Conservation (phyloP, 78 protist species). For the Creolimax fragrantissima region DNA sequence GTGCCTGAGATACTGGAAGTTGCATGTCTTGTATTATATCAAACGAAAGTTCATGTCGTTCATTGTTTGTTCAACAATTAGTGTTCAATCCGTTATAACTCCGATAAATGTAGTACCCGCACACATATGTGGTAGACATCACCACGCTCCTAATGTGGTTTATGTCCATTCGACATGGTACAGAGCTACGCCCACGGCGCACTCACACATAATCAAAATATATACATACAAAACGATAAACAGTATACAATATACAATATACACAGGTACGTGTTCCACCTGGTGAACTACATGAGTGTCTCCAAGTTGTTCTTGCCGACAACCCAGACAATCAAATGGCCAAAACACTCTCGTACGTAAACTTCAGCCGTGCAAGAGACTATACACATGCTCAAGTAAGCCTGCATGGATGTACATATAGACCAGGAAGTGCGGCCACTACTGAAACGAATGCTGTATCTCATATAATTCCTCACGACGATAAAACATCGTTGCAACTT, state of each 20-base stretch:
- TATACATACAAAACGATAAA: too few relatives aligned
- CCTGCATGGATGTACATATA: not conserved
- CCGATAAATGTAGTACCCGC: not conserved
- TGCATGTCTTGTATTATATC: too few relatives aligned
- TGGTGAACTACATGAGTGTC: not conserved
- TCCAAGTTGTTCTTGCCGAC: not conserved
- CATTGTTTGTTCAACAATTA: not conserved
- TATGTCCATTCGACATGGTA: too few relatives aligned
- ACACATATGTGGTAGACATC: too few relatives aligned
- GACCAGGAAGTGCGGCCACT: too few relatives aligned
- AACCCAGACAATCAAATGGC: not conserved
- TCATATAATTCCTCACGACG: not conserved
- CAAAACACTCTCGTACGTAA: not conserved
- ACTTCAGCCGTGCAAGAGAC: not conserved
- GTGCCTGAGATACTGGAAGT: too few relatives aligned
- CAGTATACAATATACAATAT: too few relatives aligned
- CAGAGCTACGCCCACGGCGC: too few relatives aligned
- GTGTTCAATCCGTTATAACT: not conserved
- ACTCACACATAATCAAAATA: too few relatives aligned
- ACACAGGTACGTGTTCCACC: not conserved
- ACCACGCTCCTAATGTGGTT: too few relatives aligned
- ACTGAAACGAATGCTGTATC: too few relatives aligned
- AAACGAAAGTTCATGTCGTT: not conserved
- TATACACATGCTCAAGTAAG: not conserved
- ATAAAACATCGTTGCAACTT: not conserved